Evolutionary conservation across 2,329 filamentous ascomycete genomes (phyloP), one percentile per base, ranked within the genome.

Genomic region (Aspergillus fructus): DNA sequence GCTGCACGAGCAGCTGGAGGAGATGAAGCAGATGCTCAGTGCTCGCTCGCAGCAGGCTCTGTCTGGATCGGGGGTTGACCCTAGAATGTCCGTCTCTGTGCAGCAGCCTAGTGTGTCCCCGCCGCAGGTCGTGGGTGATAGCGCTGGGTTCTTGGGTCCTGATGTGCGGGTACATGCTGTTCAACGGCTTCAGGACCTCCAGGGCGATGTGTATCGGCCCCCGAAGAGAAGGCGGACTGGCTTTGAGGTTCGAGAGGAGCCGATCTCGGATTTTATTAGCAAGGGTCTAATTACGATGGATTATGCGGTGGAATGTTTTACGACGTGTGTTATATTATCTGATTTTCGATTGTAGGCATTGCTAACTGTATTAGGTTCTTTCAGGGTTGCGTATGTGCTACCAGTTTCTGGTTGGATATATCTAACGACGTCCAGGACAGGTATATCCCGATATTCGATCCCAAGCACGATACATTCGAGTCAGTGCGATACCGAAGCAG

Each of bases 391-490:
- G 71, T 73, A 64, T 41, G 70, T 63, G 15, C 5, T 24, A 3
- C 21, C 15, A 9, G 13, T 24, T 3, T 47, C 4, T 23, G 12
- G 24, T 30, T 55, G 23, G 3, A 37, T 41, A 4, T n/a, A 12
- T 15, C 46, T 48, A 17, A 34, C 6, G 6, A 3, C 27, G 21
- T 53, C 15, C 21, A 78, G 74, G 76, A 82, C 64, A 77, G 76
- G 59, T 77, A 80, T 47, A 79, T 82, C 4, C 79, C 80, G 0
- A 74, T 82, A 2, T 82, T 82, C 48, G 79, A 79, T 51, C 72
- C 76, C 15, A 60, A 62, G 13, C 67, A 73, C 37, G 81, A 84
- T 59, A 78, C 76, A 0, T 75, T 82, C 49, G 64, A 74, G 0
- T 79, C 77, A 0, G 73, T 84, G 2, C 71, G 77, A 15, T 65